A percentile compares a stretch with the other conserved stretches of the same genome.
phyloP scores from a whole-genome alignment of 1,139 yeast genomes.

The Yamadazyma taylorii region DNA sequence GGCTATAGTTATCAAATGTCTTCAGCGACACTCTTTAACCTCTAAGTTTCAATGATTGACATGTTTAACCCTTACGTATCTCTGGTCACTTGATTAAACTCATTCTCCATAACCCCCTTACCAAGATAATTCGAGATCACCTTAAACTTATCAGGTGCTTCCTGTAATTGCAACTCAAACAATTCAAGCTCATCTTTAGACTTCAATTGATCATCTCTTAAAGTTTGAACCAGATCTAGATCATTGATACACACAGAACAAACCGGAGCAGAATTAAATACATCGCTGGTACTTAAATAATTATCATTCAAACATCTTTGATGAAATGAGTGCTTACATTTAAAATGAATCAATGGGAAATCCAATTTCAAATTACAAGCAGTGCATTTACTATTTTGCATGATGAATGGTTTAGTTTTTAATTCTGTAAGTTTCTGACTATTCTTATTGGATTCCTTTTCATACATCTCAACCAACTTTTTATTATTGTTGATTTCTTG shows the following conservation, averaged over 20 bases:
- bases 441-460: constrained; percentile 61
- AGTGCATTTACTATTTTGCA: constrained; percentile 71
- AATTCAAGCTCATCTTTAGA: constrained; percentile 62
- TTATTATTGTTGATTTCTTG: constrained; percentile 69
- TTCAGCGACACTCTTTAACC: too few species aligned
- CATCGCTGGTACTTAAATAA: constrained; percentile 20
- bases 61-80: too few species aligned
- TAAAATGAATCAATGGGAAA: constrained; percentile 80
- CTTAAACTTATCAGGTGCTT: constrained; percentile 66
- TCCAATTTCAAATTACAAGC: constrained; percentile 71
- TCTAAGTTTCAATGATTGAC: too few species aligned
- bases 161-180: constrained; percentile 59
- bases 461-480: constrained; percentile 67
- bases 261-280: constrained; percentile 19
- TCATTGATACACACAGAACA: constrained; percentile 80
- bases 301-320: constrained; percentile 69
- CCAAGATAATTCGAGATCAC: constrained; percentile 81
- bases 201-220: constrained; percentile 61
- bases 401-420: constrained; percentile 53
- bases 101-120: constrained; percentile 75
- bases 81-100: constrained; percentile 19
- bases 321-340: constrained; percentile 86
- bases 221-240: constrained; percentile 61
- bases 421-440: constrained; percentile 54
- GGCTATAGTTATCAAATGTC: too few species aligned